phyloP scores from a whole-genome alignment of 371 early-diverging fungal species.

The Batrachochytrium dendrobatidis region DNA sequence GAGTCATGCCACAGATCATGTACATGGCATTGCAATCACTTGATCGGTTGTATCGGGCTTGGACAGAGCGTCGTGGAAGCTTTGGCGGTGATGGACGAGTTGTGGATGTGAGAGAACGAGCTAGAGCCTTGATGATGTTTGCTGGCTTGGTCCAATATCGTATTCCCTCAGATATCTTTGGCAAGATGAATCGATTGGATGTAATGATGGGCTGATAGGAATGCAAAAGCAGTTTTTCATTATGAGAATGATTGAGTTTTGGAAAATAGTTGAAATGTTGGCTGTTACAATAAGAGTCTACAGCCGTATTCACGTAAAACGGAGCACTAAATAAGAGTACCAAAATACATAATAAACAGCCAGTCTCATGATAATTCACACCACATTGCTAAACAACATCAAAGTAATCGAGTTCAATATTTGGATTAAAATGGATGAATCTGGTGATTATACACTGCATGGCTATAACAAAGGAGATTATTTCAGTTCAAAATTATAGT shows the following conservation, averaged over 20 bases:
- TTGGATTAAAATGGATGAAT: no score
- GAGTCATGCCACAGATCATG: slow-evolving; percentile 70
- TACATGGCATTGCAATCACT: slow-evolving; percentile 59
- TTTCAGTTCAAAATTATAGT: no score
- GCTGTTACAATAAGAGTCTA: no score
- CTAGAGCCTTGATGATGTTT: slow-evolving; percentile 66
- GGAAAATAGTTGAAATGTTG: no score
- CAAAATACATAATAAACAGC: no score
- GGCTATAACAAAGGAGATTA: no score
- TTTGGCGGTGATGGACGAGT: not conserved
- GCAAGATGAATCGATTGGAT: slow-evolving; percentile 66
- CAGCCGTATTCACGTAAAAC: no score
- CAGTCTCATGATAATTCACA: no score
- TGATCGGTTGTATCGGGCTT: slow-evolving; percentile 34
- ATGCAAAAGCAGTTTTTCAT: not conserved
- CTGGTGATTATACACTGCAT: no score
- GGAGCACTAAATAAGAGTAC: no score
- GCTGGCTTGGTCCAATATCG: slow-evolving; percentile 75
- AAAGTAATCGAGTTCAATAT: no score
- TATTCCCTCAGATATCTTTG: slow-evolving; percentile 72
- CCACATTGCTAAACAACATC: no score
- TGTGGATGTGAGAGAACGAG: slow-evolving; percentile 23
- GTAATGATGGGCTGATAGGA: slow-evolving; percentile 49
- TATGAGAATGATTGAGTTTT: not conserved
- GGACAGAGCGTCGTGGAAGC: slow-evolving; percentile 12